These are phyloP conservation scores for Citrus reticulata DNA, from an alignment of 345 rosid species.

Conservation along the genomic window DNA sequence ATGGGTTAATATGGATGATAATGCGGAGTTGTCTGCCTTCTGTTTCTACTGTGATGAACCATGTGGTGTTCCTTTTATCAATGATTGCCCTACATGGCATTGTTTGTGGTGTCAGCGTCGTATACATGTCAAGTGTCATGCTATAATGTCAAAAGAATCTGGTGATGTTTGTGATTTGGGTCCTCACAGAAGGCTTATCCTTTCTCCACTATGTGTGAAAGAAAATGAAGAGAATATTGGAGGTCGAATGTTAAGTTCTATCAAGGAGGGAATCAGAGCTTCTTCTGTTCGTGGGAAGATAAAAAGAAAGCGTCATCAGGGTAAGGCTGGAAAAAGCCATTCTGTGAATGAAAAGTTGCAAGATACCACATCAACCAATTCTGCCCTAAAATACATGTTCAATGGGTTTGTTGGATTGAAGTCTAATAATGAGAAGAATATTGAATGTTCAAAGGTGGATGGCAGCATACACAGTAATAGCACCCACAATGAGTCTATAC, in stretches of 20 bases:
- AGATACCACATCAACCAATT: slow-evolving; percentile 34
- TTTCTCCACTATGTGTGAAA: slow-evolving; percentile 62
- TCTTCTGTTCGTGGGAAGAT: slow-evolving; percentile 40
- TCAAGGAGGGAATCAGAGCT: slow-evolving; percentile 31
- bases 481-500: slow-evolving; percentile 28
- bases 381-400: slow-evolving; percentile 25
- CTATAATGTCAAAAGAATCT: slow-evolving; percentile 55
- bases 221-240: slow-evolving; percentile 31
- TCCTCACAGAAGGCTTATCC: slow-evolving; percentile 51
- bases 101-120: slow-evolving; percentile 74
- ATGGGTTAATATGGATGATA: slow-evolving; percentile 62
- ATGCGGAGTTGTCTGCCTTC: slow-evolving; percentile 53
- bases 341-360: slow-evolving; percentile 34
- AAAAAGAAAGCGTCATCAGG: slow-evolving; percentile 38
- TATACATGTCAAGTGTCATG: slow-evolving; percentile 62
- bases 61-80: slow-evolving; percentile 62
- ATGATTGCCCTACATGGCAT: slow-evolving; percentile 68
- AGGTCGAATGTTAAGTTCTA: slow-evolving; percentile 36
- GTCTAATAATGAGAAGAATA: slow-evolving; percentile 39
- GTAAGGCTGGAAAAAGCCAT: slow-evolving; percentile 33
- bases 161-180: slow-evolving; percentile 68
- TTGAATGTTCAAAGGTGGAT: slow-evolving; percentile 32
- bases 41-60: slow-evolving; percentile 69
- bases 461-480: slow-evolving; percentile 22
- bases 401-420: slow-evolving; percentile 42